These are phyloP conservation scores for Pinus taeda DNA, from an alignment of 75 land plant species.

Conservation along the genomic window DNA sequence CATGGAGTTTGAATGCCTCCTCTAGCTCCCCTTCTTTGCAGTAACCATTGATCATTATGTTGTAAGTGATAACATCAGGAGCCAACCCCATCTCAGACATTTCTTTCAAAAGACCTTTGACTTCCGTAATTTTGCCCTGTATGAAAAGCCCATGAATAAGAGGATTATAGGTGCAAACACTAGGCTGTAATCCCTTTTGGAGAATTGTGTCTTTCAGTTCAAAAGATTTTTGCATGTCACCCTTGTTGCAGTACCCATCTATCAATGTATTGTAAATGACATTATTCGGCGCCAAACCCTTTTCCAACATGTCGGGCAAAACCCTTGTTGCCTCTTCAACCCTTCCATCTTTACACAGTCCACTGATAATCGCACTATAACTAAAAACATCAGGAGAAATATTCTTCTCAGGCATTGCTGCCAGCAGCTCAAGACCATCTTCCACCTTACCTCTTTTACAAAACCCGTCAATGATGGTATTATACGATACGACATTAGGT, in stretches of 20 bases:
- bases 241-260: conserved; percentile 52
- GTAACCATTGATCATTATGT: conserved; percentile 59
- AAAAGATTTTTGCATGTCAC: conserved; percentile 24
- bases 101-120: conserved; percentile 39
- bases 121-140: conserved; percentile 43
- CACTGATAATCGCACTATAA: conserved; percentile 57
- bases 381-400: conserved; percentile 47
- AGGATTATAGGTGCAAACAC: conserved; percentile 55
- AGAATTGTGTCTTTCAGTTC: conserved; percentile 35
- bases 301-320: conserved; percentile 33
- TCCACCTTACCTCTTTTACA: conserved; percentile 33
- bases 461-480: conserved; percentile 47
- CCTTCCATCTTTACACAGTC: conserved; percentile 41
- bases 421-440: conserved; percentile 19
- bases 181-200: conserved; percentile 39
- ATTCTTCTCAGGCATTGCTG: conserved; percentile 30
- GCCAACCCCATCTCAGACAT: conserved; percentile 33
- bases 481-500: conserved; percentile 48
- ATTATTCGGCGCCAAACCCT: conserved; percentile 33
- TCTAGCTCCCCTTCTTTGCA: conserved; percentile 36
- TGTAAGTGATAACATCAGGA: conserved; percentile 49
- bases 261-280: conserved; percentile 48
- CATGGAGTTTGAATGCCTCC: conserved; percentile 48
- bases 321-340: conserved; percentile 43
- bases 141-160: conserved; percentile 58